Evolutionary conservation across 2,329 filamentous ascomycete genomes (phyloP).

Genomic region (Ophiognomonia clavigignenti-juglandacearum): DNA sequence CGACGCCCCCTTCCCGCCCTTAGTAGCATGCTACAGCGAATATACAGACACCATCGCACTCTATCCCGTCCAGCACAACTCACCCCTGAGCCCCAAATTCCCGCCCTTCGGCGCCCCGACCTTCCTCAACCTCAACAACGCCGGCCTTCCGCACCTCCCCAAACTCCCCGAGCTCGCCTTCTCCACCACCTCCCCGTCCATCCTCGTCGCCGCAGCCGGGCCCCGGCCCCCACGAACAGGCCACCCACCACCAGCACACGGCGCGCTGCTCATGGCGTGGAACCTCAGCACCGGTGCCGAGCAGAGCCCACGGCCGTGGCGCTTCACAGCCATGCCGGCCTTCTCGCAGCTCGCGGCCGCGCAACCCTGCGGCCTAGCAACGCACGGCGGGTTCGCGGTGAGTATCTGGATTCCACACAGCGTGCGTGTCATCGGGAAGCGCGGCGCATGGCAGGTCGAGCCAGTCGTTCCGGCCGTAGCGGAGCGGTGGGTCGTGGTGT

Average conservation of each 20-base stretch:
- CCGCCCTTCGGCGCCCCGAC: slow-evolving; percentile 30
- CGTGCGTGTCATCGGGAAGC: slow-evolving; percentile 27
- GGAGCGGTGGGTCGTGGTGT: slow-evolving; percentile 31
- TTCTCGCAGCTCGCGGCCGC: slow-evolving; percentile 34
- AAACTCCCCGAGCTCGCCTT: slow-evolving; percentile 36
- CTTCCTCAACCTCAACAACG: slow-evolving; percentile 29
- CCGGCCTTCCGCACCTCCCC: slow-evolving; percentile 31
- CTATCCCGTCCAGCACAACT: slow-evolving; percentile 21
- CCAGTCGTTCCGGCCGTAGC: slow-evolving; percentile 25
- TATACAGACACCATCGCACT: slow-evolving; percentile 27
- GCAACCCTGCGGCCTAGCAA: slow-evolving; percentile 29
- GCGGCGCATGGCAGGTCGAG: slow-evolving; percentile 28
- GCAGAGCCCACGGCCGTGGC: slow-evolving; percentile 25
- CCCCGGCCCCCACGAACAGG: slow-evolving; percentile 32
- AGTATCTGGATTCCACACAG: slow-evolving; percentile 37
- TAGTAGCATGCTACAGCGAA: slow-evolving; percentile 30
- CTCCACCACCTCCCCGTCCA: too few relatives aligned
- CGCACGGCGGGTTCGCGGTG: slow-evolving; percentile 31
- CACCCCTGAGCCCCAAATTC: slow-evolving; percentile 16
- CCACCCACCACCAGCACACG: slow-evolving; percentile 31
- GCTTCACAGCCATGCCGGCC: slow-evolving; percentile 30
- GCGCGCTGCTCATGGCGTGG: slow-evolving; percentile 35
- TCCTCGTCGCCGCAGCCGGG: slow-evolving; percentile 32
- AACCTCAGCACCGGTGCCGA: slow-evolving; percentile 24
- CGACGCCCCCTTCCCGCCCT: slow-evolving; percentile 26